phyloP scores from a whole-genome alignment of 352 stramenopile species.

The Phytophthora nicotianae region DNA sequence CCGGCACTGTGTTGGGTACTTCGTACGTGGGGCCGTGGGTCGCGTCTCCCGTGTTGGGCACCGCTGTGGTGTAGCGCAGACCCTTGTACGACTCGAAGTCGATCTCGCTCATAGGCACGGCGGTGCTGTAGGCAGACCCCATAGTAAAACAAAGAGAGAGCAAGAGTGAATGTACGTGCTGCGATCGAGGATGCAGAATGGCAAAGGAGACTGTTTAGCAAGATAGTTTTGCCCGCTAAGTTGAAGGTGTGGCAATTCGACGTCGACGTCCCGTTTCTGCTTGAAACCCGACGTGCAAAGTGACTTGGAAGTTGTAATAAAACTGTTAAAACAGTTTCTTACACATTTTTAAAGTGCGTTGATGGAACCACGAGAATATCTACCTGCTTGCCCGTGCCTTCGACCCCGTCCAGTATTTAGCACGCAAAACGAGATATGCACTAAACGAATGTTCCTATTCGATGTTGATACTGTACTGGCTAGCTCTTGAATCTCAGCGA shows the following conservation, averaged over 20 bases:
- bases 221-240: conserved; percentile 20
- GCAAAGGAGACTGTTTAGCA: conserved; percentile 20
- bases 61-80: conserved; percentile 43
- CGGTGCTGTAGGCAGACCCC: conserved; percentile 47
- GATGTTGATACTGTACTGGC: no score
- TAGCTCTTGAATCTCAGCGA: no score
- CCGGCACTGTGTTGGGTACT: conserved; percentile 29
- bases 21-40: conserved; percentile 47
- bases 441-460: no score
- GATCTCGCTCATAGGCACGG: conserved; percentile 52
- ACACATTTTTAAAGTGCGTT: no score
- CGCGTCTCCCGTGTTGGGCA: conserved; percentile 46
- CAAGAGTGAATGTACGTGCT: conserved; percentile 12
- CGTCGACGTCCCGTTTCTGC: conserved; percentile 10
- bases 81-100: conserved; percentile 63
- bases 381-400: no score
- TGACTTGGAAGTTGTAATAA: conserved; percentile 8
- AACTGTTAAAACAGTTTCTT: conserved; percentile 3
- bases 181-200: conserved; percentile 15
- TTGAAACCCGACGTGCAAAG: conserved; percentile 14
- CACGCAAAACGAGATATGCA: no score
- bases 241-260: not conserved
- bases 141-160: conserved; percentile 28
- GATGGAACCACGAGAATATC: no score
- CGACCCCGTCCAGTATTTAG: no score